phyloP scores from a whole-genome alignment of 345 rosid genomes.

The Sonneratia alba region DNA sequence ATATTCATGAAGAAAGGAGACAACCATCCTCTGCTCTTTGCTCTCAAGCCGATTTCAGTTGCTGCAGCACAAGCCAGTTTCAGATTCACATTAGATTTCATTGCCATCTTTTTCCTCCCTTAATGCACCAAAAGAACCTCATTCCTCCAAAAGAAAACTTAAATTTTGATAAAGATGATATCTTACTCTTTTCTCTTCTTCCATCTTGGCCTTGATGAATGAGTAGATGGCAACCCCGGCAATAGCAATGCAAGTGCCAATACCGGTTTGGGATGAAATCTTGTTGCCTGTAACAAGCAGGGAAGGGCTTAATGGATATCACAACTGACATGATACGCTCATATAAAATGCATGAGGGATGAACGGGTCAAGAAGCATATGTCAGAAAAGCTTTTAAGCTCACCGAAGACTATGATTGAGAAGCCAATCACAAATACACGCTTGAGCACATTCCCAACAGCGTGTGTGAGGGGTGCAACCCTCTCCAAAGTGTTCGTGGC shows the following conservation, averaged over 20 bases:
- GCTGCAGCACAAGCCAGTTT: conserved; percentile 26
- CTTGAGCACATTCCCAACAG: conserved; percentile 96
- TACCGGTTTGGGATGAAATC: conserved; percentile 85
- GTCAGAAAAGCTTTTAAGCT: not conserved
- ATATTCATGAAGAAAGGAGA: not conserved
- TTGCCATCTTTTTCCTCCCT: not conserved
- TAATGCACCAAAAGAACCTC: too few relatives aligned
- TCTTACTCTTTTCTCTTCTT: conserved; percentile 87
- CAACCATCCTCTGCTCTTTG: not conserved
- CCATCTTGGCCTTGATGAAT: conserved; percentile 75
- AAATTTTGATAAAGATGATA: not conserved
- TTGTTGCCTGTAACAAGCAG: conserved; percentile 53
- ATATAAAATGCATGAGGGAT: not conserved
- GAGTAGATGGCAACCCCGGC: conserved; percentile 87
- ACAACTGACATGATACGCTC: too few relatives aligned
- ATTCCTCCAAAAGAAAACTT: not conserved
- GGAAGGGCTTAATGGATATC: too few relatives aligned
- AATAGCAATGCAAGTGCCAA: conserved; percentile 80
- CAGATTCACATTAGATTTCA: not conserved
- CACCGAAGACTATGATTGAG: conserved; percentile 79
- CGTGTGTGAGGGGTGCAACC: conserved; percentile 96
- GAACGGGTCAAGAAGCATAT: not conserved
- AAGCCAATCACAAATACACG: conserved; percentile 96
- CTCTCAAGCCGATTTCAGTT: conserved; percentile 44
- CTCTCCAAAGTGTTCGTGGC: conserved; percentile 97